A percentile compares a stretch with the other conserved stretches of the same genome.
These are phyloP conservation scores for Aspergillus carbonarius DNA, from an alignment of 2,329 filamentous ascomycete species.

Conservation along the genomic window DNA sequence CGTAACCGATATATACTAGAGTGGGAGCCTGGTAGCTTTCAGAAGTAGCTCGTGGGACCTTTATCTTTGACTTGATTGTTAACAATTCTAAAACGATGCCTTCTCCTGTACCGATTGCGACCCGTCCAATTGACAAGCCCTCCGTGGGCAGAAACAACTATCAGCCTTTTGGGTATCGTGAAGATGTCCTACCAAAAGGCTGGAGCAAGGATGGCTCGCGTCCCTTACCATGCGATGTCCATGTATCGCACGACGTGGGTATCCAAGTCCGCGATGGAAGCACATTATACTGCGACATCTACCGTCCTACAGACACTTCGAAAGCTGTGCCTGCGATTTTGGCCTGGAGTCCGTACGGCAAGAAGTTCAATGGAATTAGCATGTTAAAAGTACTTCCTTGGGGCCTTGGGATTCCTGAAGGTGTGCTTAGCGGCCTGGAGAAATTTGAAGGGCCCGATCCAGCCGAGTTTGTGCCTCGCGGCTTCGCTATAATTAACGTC, in stretches of 20 bases:
- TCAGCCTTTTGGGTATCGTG: neutral
- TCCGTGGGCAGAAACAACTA: conserved; percentile 5
- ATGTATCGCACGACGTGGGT: neutral
- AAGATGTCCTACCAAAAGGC: neutral
- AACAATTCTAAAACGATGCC: neutral
- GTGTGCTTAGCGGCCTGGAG: neutral
- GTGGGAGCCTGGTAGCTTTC: neutral
- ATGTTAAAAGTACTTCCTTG: neutral
- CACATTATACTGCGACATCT: conserved; percentile 5
- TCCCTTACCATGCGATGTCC: conserved; percentile 1
- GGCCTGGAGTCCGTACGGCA: conserved; percentile 1
- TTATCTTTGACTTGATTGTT: neutral
- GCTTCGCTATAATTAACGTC: conserved; percentile 1
- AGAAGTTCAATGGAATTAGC: conserved; percentile 5
- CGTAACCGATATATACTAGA: too few relatives aligned
- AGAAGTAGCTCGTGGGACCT: neutral
- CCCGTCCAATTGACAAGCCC: conserved; percentile 5
- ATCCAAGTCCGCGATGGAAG: conserved; percentile 3
- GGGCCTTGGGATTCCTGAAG: neutral
- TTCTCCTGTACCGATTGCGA: conserved; percentile 2
- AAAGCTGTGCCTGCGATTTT: neutral
- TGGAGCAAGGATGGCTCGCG: conserved; percentile 4
- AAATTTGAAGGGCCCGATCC: conserved; percentile 5
- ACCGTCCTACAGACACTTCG: neutral
- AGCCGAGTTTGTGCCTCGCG: conserved; percentile 4